Evolutionary conservation across 495 filamentous ascomycete genomes (phyloP), one percentile per base, ranked within the genome.

Genomic region (Xylaria nigripes): DNA sequence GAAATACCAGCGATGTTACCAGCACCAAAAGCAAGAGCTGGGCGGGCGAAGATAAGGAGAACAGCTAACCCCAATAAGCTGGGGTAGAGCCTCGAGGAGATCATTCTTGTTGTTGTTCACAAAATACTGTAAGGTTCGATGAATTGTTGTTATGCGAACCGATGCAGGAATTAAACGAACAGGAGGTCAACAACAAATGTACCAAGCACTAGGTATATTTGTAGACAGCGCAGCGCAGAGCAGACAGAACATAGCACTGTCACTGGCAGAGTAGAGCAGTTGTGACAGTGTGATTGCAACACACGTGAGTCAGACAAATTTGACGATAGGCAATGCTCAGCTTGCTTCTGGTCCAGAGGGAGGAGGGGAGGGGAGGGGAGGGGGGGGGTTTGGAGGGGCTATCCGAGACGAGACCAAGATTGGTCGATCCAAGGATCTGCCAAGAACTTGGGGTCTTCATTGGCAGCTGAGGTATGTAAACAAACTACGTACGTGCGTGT

Each of bases 1-100:
- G 89, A 83, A 48, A 87, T 79, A 6, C 85, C 65, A 50, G 81
- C 81, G 60, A 94, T 92, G 67, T 92, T 93, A 34, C 89, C 89
- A 50, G 90, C 90, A 22, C 90, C 90, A 62, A 96, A 96, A 10
- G 86, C 90, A 63, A 84, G 71, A 1, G 83, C 76, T 13, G 87
- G 86, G 36, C 76, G 71, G 19, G 81, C 78, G 43, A 76, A 67
- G 55, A 66, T 68, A 46, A 75, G 64, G 12, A 76, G 55, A 48
- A 76, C 57, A 48, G 68, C 76, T 43, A 76, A 58, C 58, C 67
- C 72, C 60, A 75, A 54, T 21, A 76, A 51, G 53, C 71, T 55
- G 48, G 70, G 70, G 65, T 67, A 70, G 8, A 68, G 64, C 57
- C 70, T 75, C 34, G 70, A 48, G 48, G 51, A 54, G 57, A 68